Percentiles rank a stretch among this genome's conserved stretches.
Conservation (phyloP, 108 stramenopile species). For the Craspedostauros australis region DNA sequence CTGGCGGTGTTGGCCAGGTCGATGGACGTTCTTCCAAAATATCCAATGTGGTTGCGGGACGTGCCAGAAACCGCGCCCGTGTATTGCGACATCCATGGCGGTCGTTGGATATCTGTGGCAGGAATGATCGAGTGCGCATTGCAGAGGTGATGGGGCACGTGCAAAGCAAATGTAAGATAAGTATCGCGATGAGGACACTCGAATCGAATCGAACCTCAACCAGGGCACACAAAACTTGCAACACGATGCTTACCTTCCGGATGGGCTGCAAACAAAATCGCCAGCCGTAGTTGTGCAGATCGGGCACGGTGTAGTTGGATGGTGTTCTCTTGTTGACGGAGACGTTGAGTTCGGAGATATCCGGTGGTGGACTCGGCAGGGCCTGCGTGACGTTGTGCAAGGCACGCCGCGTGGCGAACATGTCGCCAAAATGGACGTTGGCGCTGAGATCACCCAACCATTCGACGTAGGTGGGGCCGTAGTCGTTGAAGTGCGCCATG, state of each 20-base stretch:
- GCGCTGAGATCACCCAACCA: conserved; percentile 77
- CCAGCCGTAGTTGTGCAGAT: conserved; percentile 76
- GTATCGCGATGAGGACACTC: background rate
- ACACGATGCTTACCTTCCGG: conserved; percentile 41
- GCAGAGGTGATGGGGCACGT: too few relatives aligned
- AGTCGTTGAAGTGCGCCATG: conserved; percentile 41
- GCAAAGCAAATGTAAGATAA: too few relatives aligned
- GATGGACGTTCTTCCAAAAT: conserved; percentile 65
- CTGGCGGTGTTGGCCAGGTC: conserved; percentile 71
- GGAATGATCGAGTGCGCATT: background rate
- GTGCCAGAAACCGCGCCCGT: conserved; percentile 55
- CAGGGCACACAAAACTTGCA: background rate
- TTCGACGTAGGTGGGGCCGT: conserved; percentile 79
- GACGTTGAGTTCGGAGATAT: background rate
- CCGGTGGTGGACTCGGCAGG: conserved; percentile 56
- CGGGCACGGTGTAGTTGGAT: conserved; percentile 14
- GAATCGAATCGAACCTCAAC: background rate
- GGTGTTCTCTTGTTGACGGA: conserved; percentile 1
- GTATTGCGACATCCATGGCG: conserved; percentile 63
- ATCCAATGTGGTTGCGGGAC: conserved; percentile 60
- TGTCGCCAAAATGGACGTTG: conserved; percentile 71
- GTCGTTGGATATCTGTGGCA: conserved; percentile 47
- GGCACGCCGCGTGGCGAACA: conserved; percentile 60
- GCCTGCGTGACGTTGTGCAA: conserved; percentile 55
- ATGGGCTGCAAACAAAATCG: conserved; percentile 63